Base-by-base conservation (phyloP, 257 asterid genomes). In the Mitragyna speciosa region DNA sequence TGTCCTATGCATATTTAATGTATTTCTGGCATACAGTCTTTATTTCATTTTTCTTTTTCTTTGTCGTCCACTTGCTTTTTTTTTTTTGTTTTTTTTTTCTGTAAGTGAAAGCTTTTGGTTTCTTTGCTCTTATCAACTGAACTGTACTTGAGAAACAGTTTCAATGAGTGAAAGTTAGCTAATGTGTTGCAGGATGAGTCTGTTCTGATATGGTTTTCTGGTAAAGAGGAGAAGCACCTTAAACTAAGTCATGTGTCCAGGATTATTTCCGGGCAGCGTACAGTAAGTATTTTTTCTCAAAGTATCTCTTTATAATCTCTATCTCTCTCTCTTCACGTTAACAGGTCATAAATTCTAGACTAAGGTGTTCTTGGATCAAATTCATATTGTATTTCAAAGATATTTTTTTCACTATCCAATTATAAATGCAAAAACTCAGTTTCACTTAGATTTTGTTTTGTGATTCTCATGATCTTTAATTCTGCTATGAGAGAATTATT, bases 251-350 rank as follows among this genome's bases (percentile, higher is more conserved):
- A 93, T 77, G 98, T 95, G 75, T 89, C 97, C 78, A 89, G 98
- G 90, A 95, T 95, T 83, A 89, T 95, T 75, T 93, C 98, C 82
- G 98, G 98, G 70, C 98, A 95, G 91, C 94, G 98, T 54, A 95
- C 98, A 51, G 98, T 95, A 91, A 89, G 97, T 90, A 70, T 85
- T 83, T 72, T n/a, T 58, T 68, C 73, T 82, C 36, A 70, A 63
- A 68, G 31, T 30, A 30, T 36, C 72, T 72, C 30, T 45, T 28
- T 2, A n/a, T 72, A 36, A 51, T 19, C 72, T 58, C 48, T 64
- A 2, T 36, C 41, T 36, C 41, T 36, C 4, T 36, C 52, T 39
- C 24, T 17, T 16, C 10, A 45, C 20, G 10, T 64, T 45, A 22
- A 9, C 7, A 12, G 1, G 41, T 43, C 28, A 28, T 59, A 15